A percentile compares a stretch with the other conserved stretches of the same genome.
These are phyloP conservation scores for Lipomyces yarrowii DNA, from an alignment of 1,139 yeast species.

Conservation along the genomic window DNA sequence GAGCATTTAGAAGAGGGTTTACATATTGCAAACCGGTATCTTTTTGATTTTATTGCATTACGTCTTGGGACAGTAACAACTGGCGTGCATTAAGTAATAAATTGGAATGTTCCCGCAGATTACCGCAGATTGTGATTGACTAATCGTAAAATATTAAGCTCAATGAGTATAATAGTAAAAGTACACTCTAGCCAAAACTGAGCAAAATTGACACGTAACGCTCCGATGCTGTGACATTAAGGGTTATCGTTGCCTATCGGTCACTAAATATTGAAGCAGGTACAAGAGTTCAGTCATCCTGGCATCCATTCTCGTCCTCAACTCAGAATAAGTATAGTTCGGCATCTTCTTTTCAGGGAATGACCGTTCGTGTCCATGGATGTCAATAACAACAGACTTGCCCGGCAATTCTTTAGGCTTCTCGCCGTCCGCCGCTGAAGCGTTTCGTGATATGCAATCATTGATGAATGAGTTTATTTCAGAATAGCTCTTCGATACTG, in stretches of 20 bases:
- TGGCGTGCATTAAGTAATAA: background rate
- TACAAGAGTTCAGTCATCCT: slow-evolving; percentile 18
- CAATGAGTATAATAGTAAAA: too few relatives aligned
- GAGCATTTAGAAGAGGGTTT: background rate
- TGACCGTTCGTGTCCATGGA: slow-evolving; percentile 15
- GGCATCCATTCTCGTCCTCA: slow-evolving; percentile 16
- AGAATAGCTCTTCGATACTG: slow-evolving; percentile 16
- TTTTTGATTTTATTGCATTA: background rate
- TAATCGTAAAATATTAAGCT: background rate
- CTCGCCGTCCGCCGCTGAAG: slow-evolving; percentile 6
- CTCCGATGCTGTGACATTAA: too few relatives aligned
- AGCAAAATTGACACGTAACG: too few relatives aligned
- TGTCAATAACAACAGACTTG: slow-evolving; percentile 2
- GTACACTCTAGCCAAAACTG: too few relatives aligned
- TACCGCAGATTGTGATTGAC: background rate
- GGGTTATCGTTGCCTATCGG: slow-evolving; percentile 4
- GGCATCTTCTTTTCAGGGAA: slow-evolving; percentile 12
- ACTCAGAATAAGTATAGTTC: slow-evolving; percentile 8
- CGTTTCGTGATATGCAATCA: slow-evolving; percentile 3
- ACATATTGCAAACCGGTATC: background rate
- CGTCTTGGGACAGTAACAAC: background rate
- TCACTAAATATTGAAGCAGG: slow-evolving; percentile 12
- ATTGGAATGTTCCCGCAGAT: background rate
- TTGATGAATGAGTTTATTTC: slow-evolving; percentile 17
- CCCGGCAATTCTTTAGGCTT: slow-evolving; percentile 5